A percentile compares a stretch with the other conserved stretches of the same genome.
Evolutionary conservation across 495 filamentous ascomycete genomes (phyloP).

Genomic region (Penicillium verhagenii): DNA sequence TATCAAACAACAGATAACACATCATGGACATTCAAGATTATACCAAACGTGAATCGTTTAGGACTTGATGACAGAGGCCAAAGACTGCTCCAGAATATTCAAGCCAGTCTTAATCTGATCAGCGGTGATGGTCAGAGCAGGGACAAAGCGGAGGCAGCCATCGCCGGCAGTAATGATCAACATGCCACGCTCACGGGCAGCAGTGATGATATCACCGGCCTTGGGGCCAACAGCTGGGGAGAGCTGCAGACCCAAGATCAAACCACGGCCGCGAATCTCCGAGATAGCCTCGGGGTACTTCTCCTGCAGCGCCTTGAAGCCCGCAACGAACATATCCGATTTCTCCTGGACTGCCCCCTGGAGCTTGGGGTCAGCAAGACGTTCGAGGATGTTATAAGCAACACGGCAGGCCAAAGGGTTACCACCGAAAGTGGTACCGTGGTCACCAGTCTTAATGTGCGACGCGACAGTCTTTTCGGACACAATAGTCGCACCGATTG

Average conservation of each 20-base stretch:
- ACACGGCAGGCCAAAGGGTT: constrained; percentile 86
- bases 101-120: constrained; percentile 75
- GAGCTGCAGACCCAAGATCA: constrained; percentile 85
- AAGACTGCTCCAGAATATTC: constrained; percentile 72
- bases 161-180: constrained; percentile 88
- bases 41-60: neutral
- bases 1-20: constrained; percentile 22
- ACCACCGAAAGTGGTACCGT: constrained; percentile 95
- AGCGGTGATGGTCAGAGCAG: constrained; percentile 72
- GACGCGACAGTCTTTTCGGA: constrained; percentile 66
- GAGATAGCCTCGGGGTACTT: constrained; percentile 69
- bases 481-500: constrained; percentile 89
- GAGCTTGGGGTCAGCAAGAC: constrained; percentile 64
- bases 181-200: constrained; percentile 83
- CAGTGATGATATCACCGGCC: constrained; percentile 64
- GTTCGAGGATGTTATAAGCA: constrained; percentile 77
- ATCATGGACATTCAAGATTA: constrained; percentile 16
- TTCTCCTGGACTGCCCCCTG: constrained; percentile 64
- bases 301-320: constrained; percentile 61
- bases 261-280: constrained; percentile 77
- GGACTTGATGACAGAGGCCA: constrained; percentile 49
- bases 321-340: constrained; percentile 58
- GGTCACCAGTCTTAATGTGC: constrained; percentile 89
- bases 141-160: constrained; percentile 85
- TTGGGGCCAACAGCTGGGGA: constrained; percentile 60